These are phyloP conservation scores for Trichoderma sp. DNA, from an alignment of 2,329 filamentous ascomycete species.

Conservation along the genomic window DNA sequence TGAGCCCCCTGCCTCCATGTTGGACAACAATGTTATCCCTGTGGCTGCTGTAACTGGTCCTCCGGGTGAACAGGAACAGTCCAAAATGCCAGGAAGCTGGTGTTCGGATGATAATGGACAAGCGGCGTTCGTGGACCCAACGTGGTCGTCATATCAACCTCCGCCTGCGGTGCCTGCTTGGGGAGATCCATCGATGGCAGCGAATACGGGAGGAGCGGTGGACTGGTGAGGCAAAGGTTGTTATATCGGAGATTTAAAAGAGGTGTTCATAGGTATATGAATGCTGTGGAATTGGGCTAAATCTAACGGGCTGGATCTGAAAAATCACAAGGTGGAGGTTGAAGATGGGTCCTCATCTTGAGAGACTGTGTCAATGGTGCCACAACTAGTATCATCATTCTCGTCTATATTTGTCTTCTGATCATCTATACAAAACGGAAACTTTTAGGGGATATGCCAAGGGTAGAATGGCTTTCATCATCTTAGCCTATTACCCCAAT, in stretches of 20 bases:
- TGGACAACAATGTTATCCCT: conserved; percentile 12
- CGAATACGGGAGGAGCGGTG: conserved; percentile 31
- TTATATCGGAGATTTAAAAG: not conserved
- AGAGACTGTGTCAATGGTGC: not conserved
- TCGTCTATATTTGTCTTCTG: not conserved
- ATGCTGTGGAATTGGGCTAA: not conserved
- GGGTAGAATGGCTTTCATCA: too few relatives aligned
- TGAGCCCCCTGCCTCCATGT: not conserved
- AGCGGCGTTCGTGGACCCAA: conserved; percentile 14
- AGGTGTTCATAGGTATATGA: not conserved
- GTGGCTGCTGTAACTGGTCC: not conserved
- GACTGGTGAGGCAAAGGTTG: conserved; percentile 22
- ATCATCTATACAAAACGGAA: not conserved
- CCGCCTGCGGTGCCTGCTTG: conserved; percentile 25
- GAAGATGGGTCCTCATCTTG: not conserved
- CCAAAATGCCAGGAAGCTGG: conserved; percentile 36
- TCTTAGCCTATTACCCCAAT: too few relatives aligned
- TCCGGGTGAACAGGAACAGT: not conserved
- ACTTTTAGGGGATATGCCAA: too few relatives aligned
- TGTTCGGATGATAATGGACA: conserved; percentile 9
- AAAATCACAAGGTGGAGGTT: not conserved
- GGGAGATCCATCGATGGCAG: conserved; percentile 34
- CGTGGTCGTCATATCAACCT: not conserved
- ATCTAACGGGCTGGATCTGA: not conserved
- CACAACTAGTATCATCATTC: not conserved